Conservation (phyloP, 108 stramenopile species). For the Nannochloropsis salina region DNA sequence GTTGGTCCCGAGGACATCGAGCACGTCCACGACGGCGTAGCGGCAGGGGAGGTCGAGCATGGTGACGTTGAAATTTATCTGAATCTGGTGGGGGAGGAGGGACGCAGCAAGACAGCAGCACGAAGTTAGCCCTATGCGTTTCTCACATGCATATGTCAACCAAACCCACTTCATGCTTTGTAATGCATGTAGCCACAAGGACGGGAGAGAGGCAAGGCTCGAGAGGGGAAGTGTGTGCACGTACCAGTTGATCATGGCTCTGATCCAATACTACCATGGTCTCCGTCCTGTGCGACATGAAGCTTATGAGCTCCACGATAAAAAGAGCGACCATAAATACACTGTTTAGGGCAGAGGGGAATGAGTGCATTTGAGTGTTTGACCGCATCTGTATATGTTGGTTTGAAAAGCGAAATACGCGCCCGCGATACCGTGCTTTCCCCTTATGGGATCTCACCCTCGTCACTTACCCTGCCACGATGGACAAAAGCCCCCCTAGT, state of each 20-base stretch:
- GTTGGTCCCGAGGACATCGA: constrained; percentile 71
- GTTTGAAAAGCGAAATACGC: neutral
- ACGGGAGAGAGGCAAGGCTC: neutral
- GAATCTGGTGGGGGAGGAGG: constrained; percentile 27
- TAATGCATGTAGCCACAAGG: neutral
- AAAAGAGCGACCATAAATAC: constrained; percentile 22
- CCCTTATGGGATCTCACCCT: neutral
- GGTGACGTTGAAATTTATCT: constrained; percentile 58
- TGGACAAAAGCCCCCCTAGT: constrained; percentile 47
- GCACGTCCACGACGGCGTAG: constrained; percentile 54
- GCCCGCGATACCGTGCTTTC: neutral
- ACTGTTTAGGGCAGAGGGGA: neutral
- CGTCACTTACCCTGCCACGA: constrained; percentile 46
- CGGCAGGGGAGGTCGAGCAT: constrained; percentile 55
- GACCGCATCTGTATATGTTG: neutral
- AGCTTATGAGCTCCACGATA: neutral
- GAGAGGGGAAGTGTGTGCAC: neutral
- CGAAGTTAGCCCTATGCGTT: neutral
- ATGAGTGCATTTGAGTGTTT: neutral
- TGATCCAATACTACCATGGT: constrained; percentile 10
- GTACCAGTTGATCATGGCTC: neutral
- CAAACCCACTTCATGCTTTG: neutral
- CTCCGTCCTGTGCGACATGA: neutral
- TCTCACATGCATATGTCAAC: constrained; percentile 24
- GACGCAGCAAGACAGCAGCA: neutral